A percentile compares a stretch with the other conserved stretches of the same genome.
phyloP scores from a whole-genome alignment of 2,329 filamentous ascomycete species.

The Colletotrichum spinosum region DNA sequence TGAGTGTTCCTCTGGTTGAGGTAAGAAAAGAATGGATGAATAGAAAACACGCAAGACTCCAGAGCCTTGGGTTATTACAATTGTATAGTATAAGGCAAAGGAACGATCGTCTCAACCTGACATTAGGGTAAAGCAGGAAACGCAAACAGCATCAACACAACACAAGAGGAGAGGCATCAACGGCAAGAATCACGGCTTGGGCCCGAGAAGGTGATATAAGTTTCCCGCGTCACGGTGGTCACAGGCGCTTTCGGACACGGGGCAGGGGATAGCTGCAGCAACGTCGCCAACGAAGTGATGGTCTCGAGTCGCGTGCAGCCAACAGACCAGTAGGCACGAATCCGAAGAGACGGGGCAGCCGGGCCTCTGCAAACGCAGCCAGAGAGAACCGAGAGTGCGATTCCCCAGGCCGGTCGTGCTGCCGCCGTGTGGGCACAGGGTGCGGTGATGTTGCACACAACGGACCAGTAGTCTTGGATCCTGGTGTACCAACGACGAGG shows the following conservation, averaged over 20 bases:
- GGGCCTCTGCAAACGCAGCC: constrained; percentile 18
- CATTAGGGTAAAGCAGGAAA: constrained; percentile 21
- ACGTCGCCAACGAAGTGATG: constrained; percentile 26
- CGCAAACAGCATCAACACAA: constrained; percentile 17
- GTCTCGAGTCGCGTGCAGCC: constrained; percentile 23
- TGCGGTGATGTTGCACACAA: constrained; percentile 27
- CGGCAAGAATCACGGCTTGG: constrained; percentile 1
- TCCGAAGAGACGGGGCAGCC: constrained; percentile 20
- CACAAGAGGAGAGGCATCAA: constrained; percentile 6
- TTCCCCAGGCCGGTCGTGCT: constrained; percentile 16
- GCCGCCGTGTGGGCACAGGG: constrained; percentile 30
- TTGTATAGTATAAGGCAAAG: constrained; percentile 13
- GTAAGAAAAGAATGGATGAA: constrained; percentile 18
- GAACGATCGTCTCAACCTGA: constrained; percentile 11
- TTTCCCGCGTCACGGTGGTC: constrained; percentile 9
- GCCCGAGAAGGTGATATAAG: constrained; percentile 25
- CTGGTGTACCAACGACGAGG: neutral
- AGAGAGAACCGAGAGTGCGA: constrained; percentile 2
- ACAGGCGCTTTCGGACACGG: neutral
- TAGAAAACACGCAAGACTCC: constrained; percentile 23
- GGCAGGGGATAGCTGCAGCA: constrained; percentile 29
- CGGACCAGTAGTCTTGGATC: constrained; percentile 14
- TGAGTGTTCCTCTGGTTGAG: neutral
- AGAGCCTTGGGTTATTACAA: constrained; percentile 24
- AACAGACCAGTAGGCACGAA: constrained; percentile 17